phyloP scores from a whole-genome alignment of 768 basidiomycete species.

The Trametes meyenii region DNA sequence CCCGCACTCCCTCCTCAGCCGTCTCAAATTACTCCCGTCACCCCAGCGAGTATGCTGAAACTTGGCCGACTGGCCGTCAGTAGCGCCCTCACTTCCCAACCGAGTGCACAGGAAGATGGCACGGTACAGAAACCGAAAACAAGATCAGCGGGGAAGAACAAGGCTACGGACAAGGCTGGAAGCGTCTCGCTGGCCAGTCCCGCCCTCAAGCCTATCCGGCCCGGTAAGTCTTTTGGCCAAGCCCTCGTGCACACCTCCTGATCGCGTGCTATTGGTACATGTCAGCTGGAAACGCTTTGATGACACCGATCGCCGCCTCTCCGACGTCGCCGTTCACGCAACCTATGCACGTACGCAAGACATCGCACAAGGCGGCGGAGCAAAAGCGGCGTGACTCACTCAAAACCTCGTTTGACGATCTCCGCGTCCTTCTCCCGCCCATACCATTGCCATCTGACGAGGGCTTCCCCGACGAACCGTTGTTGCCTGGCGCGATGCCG shows the following conservation, averaged over 20 bases:
- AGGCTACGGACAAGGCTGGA: slow-evolving; percentile 27
- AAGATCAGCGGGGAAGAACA: slow-evolving; percentile 36
- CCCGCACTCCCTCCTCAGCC: slow-evolving; percentile 17
- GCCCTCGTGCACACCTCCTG: not conserved
- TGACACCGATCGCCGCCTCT: slow-evolving; percentile 31
- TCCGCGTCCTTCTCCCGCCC: slow-evolving; percentile 82
- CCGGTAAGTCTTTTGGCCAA: slow-evolving; percentile 46
- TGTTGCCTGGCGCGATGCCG: slow-evolving; percentile 85
- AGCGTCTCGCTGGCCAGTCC: slow-evolving; percentile 47
- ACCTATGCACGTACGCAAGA: slow-evolving; percentile 60
- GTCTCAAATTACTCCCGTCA: slow-evolving; percentile 69
- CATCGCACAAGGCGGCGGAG: slow-evolving; percentile 94
- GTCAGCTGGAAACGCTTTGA: slow-evolving; percentile 39
- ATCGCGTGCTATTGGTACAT: not conserved
- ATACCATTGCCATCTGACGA: slow-evolving; percentile 83
- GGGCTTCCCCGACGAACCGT: slow-evolving; percentile 68
- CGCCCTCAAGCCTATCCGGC: slow-evolving; percentile 71
- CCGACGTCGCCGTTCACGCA: slow-evolving; percentile 22
- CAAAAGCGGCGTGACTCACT: slow-evolving; percentile 96
- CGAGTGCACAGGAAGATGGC: slow-evolving; percentile 26
- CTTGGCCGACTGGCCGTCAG: slow-evolving; percentile 64
- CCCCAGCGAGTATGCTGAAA: slow-evolving; percentile 93
- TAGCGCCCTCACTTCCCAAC: slow-evolving; percentile 42
- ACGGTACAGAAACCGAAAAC: slow-evolving; percentile 23
- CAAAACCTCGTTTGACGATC: slow-evolving; percentile 90